These are phyloP conservation scores for Chrysanthemum makinoi DNA, from an alignment of 129 eudicot genomes.

Conservation along the genomic window DNA sequence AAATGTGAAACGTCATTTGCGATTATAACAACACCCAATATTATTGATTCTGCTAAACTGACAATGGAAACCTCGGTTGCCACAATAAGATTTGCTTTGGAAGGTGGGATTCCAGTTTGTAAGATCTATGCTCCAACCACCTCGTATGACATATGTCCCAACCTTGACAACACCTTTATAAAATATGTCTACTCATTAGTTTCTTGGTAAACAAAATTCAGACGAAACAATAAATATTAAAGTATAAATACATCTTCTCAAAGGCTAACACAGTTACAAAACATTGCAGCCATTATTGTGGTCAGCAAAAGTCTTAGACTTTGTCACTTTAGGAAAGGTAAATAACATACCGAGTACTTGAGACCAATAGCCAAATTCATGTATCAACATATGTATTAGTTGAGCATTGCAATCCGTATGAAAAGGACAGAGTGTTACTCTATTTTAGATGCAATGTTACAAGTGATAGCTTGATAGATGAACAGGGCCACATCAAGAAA, in stretches of 20 bases:
- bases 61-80: conserved; percentile 94
- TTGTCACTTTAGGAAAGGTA: too few species aligned
- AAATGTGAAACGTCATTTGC: conserved; percentile 88
- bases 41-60: conserved; percentile 86
- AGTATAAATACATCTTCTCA: neutral
- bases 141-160: conserved; percentile 97
- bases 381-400: too few species aligned
- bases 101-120: conserved; percentile 94
- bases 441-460: too few species aligned
- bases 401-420: too few species aligned
- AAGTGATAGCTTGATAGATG: too few species aligned
- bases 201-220: neutral
- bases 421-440: too few species aligned
- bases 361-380: too few species aligned
- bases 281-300: too few species aligned
- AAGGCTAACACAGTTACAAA: too few species aligned
- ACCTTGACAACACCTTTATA: conserved; percentile 78
- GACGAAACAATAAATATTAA: neutral
- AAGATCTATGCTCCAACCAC: conserved; percentile 90
- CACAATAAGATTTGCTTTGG: conserved; percentile 96
- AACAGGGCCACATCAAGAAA: too few species aligned
- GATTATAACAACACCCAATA: conserved; percentile 86
- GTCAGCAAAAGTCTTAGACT: too few species aligned
- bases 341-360: too few species aligned
- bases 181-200: neutral